Evolutionary conservation across 108 stramenopile genomes (phyloP).

Genomic region (Schizochytrium sp.): DNA sequence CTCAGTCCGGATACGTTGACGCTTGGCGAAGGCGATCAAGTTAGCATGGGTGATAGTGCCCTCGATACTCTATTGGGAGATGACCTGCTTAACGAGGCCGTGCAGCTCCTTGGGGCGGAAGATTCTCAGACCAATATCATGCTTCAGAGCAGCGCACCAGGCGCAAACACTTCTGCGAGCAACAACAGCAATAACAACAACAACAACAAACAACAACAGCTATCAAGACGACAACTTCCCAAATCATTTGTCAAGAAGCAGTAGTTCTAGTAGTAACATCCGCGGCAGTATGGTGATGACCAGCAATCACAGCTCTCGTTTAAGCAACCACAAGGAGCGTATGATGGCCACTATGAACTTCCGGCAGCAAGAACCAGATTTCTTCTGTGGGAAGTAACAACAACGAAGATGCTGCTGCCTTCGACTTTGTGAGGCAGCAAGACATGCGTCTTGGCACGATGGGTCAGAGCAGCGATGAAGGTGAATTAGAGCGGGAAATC

Average conservation of each 20-base stretch:
- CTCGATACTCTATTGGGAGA: not conserved
- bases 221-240: not conserved
- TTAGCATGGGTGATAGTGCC: not conserved
- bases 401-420: not conserved
- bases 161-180: not conserved
- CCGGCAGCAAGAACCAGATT: not conserved
- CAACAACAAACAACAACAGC: not conserved
- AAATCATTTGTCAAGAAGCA: not conserved
- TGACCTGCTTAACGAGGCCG: constrained; percentile 56
- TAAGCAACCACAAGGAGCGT: not conserved
- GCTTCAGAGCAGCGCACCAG: not conserved
- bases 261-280: not conserved
- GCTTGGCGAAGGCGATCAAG: not conserved
- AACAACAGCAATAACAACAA: not conserved
- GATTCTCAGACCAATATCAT: not conserved
- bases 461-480: not conserved
- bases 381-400: not conserved
- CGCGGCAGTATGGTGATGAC: not conserved
- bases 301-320: not conserved
- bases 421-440: not conserved
- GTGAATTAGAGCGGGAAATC: not conserved
- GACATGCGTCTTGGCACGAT: not conserved
- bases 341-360: not conserved
- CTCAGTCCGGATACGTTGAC: not conserved
- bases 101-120: not conserved